A percentile compares a stretch with the other conserved stretches of the same genome.
Evolutionary conservation across 2,329 filamentous ascomycete genomes (phyloP).

Genomic region (Dothistroma pini): DNA sequence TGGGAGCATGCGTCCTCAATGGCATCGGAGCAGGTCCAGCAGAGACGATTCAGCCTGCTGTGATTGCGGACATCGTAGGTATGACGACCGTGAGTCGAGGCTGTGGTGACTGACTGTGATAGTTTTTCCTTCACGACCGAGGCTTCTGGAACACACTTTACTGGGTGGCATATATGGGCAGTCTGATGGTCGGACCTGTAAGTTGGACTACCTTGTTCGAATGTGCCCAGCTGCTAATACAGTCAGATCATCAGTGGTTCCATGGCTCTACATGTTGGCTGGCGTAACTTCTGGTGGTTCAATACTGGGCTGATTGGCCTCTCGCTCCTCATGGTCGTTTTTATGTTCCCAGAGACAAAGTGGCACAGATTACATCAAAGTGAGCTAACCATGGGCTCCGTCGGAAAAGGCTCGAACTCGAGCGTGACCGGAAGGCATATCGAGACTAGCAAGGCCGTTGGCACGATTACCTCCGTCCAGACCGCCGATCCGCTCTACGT

Average conservation of each 20-base stretch:
- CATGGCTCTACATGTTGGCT: constrained; percentile 58
- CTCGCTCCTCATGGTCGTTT: constrained; percentile 51
- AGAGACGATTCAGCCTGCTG: constrained; percentile 59
- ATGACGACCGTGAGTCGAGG: background rate
- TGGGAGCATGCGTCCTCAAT: constrained; percentile 60
- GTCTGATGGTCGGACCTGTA: constrained; percentile 52
- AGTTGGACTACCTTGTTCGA: background rate
- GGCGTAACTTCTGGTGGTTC: constrained; percentile 64
- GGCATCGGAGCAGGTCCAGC: constrained; percentile 60
- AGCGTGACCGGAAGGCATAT: constrained; percentile 18
- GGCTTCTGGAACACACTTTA: constrained; percentile 61
- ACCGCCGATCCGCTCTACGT: constrained; percentile 10
- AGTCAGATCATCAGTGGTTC: constrained; percentile 54
- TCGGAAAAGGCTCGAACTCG: constrained; percentile 17
- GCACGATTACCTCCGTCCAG: constrained; percentile 23
- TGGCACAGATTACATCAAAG: constrained; percentile 49
- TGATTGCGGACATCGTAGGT: constrained; percentile 57
- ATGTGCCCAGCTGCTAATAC: constrained; percentile 22
- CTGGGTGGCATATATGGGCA: constrained; percentile 61
- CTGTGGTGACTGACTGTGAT: background rate
- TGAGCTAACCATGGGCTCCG: constrained; percentile 20
- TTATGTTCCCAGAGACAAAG: constrained; percentile 62
- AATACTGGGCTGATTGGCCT: constrained; percentile 55
- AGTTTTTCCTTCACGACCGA: constrained; percentile 57
- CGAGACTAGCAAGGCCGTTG: constrained; percentile 25